A percentile compares a stretch with the other conserved stretches of the same genome.
These are phyloP conservation scores for Closterium sp. DNA, from an alignment of 139 green algal genomes.

Conservation along the genomic window DNA sequence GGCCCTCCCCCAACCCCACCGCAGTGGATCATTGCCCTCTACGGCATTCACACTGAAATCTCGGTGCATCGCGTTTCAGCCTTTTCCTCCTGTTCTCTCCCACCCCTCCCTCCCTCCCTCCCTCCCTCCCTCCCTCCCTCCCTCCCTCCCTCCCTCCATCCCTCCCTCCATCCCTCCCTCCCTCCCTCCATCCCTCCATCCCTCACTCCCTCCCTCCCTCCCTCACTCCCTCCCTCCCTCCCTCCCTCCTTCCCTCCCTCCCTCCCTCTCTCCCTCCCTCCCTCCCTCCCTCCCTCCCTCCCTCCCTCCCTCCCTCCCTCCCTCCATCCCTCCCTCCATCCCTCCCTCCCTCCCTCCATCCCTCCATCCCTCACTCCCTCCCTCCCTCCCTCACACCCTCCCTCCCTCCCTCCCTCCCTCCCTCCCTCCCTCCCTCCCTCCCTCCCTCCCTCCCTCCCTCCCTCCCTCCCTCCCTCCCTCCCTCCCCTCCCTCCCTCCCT, in stretches of 20 bases:
- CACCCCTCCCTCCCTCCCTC: background rate
- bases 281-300: background rate
- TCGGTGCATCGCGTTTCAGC: background rate
- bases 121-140: background rate
- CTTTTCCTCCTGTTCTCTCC: background rate
- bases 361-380: background rate
- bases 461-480: constrained; percentile 1
- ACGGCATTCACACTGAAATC: constrained; percentile 8
- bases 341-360: constrained; percentile 1
- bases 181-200: background rate
- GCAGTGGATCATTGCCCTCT: constrained; percentile 3
- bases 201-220: background rate
- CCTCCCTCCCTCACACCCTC: background rate
- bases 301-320: background rate
- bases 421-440: background rate
- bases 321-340: background rate
- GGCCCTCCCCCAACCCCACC: too few relatives aligned
- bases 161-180: background rate
- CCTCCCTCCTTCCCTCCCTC: background rate
- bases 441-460: background rate
- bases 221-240: background rate
- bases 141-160: background rate
- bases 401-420: constrained; percentile 10
- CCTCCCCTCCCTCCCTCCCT: background rate
- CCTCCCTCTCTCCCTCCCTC: background rate